Conservation (phyloP, 75 land plant species). For the Cupressus sempervirens region DNA sequence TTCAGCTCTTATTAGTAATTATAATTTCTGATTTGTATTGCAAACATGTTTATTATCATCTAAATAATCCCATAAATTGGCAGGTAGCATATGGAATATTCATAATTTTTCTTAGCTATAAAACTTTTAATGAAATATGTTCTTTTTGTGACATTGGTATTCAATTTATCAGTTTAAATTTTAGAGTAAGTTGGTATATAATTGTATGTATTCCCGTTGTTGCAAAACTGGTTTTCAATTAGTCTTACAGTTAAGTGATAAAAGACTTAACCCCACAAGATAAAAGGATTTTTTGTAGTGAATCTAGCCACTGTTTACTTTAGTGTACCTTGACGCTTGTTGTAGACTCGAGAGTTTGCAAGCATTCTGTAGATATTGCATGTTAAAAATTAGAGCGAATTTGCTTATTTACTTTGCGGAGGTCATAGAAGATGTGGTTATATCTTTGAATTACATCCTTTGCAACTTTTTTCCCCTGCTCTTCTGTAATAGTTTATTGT, state of each 20-base stretch:
- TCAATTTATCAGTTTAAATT: not conserved
- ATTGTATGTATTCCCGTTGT: not conserved
- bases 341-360: not conserved
- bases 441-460: not conserved
- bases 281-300: not conserved
- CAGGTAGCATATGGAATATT: too few relatives aligned
- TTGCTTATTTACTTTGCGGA: not conserved
- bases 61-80: too few relatives aligned
- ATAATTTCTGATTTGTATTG: too few relatives aligned
- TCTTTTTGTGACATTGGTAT: not conserved
- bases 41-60: too few relatives aligned
- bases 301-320: not conserved
- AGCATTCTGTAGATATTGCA: not conserved
- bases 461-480: not conserved
- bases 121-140: not conserved
- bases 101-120: not conserved
- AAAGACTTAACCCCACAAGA: not conserved
- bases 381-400: not conserved
- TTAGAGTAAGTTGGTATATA: not conserved
- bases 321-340: not conserved
- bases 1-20: too few relatives aligned
- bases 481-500: not conserved
- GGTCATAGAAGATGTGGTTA: not conserved
- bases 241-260: too few relatives aligned
- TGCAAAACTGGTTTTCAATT: not conserved